A percentile compares a stretch with the other conserved stretches of the same genome.
phyloP scores from a whole-genome alignment of 495 filamentous ascomycete genomes.

The Niebla homalea region DNA sequence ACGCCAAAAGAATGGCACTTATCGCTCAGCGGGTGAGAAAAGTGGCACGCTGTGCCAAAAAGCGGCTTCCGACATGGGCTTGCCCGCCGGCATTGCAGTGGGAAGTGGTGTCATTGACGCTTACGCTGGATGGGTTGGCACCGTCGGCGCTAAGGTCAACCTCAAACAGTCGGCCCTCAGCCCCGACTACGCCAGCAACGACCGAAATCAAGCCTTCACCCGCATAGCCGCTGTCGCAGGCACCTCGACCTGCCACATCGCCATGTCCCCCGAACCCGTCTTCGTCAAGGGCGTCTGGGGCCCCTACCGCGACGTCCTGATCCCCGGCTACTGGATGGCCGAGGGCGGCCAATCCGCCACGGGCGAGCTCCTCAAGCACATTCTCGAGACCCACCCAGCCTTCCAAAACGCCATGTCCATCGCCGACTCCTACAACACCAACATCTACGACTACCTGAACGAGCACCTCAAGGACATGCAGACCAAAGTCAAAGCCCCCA shows the following conservation, averaged over 20 bases:
- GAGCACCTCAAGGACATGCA: slow-evolving; percentile 68
- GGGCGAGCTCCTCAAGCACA: slow-evolving; percentile 83
- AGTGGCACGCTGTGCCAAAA: slow-evolving; percentile 75
- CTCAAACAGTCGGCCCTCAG: slow-evolving; percentile 46
- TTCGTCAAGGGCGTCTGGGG: slow-evolving; percentile 96
- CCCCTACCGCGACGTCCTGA: slow-evolving; percentile 84
- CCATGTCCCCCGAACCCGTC: slow-evolving; percentile 81
- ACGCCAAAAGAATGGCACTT: slow-evolving; percentile 63
- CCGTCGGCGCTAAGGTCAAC: slow-evolving; percentile 87
- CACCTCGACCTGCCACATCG: slow-evolving; percentile 92
- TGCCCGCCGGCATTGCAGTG: slow-evolving; percentile 80
- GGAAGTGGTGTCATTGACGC: slow-evolving; percentile 96
- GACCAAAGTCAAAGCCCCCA: slow-evolving; percentile 51
- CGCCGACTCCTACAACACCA: slow-evolving; percentile 62
- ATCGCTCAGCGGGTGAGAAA: slow-evolving; percentile 78
- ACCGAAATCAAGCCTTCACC: slow-evolving; percentile 80
- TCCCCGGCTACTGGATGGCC: slow-evolving; percentile 86
- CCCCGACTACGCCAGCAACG: slow-evolving; percentile 50
- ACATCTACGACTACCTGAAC: slow-evolving; percentile 92
- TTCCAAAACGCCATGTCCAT: slow-evolving; percentile 63
- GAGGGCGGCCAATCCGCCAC: slow-evolving; percentile 95
- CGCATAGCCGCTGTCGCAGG: slow-evolving; percentile 92
- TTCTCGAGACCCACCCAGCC: slow-evolving; percentile 85
- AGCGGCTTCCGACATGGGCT: slow-evolving; percentile 67
- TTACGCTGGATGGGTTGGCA: slow-evolving; percentile 96